phyloP scores from a whole-genome alignment of 2,329 filamentous ascomycete species.

The Alternaria longipes region DNA sequence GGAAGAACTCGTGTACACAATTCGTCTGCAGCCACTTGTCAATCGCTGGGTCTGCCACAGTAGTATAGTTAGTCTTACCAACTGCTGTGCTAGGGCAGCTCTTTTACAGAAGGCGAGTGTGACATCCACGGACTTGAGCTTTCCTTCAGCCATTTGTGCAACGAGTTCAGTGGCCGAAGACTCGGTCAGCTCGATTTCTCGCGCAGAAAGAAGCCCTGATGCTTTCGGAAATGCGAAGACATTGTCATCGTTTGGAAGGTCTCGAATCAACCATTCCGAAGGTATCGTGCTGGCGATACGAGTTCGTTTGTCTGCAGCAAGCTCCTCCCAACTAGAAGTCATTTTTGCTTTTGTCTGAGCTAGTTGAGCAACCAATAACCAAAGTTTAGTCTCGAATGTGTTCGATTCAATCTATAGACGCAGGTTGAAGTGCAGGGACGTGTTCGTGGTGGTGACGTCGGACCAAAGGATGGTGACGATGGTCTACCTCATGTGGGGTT shows the following conservation, averaged over 20 bases:
- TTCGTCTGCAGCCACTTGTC: constrained; percentile 4
- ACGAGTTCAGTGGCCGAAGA: constrained; percentile 35
- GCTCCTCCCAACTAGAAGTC: constrained; percentile 27
- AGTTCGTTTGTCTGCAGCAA: constrained; percentile 31
- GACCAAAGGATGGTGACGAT: background rate
- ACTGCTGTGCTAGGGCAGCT: constrained; percentile 63
- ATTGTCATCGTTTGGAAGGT: constrained; percentile 13
- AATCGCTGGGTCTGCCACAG: background rate
- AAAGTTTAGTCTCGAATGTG: background rate
- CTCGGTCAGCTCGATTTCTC: constrained; percentile 37
- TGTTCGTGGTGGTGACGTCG: background rate
- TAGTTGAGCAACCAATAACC: background rate
- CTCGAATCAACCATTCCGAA: constrained; percentile 28
- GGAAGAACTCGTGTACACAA: constrained; percentile 55
- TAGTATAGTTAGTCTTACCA: constrained; percentile 50
- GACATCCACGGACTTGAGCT: constrained; percentile 51
- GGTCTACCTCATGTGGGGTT: background rate
- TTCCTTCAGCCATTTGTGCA: constrained; percentile 21
- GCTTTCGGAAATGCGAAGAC: constrained; percentile 27
- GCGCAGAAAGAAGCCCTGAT: constrained; percentile 33
- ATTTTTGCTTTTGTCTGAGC: background rate
- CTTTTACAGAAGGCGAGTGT: constrained; percentile 61
- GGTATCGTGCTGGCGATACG: constrained; percentile 34
- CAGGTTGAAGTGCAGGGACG: background rate
- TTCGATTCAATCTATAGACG: background rate